These are phyloP conservation scores for Tetrapisispora pingtungensis DNA, from an alignment of 805 yeast species.

Conservation along the genomic window DNA sequence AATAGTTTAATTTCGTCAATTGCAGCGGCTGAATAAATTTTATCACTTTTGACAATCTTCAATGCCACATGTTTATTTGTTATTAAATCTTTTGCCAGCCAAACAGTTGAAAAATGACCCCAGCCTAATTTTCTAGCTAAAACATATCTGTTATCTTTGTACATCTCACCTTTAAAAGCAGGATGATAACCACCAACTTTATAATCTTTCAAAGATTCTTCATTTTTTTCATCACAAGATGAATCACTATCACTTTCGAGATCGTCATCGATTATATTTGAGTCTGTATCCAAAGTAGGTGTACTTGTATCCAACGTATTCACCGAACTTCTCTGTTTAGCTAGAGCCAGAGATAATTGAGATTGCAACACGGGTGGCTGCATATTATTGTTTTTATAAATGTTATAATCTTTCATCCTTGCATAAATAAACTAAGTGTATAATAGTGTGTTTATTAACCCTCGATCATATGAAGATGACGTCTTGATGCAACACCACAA, in stretches of 20 bases:
- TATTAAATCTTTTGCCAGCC: conserved; percentile 62
- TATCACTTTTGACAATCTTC: conserved; percentile 86
- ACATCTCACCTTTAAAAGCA: conserved; percentile 76
- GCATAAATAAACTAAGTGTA: too few relatives aligned
- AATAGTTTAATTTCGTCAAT: conserved; percentile 82
- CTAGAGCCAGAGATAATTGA: neutral
- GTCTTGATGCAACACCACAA: too few relatives aligned
- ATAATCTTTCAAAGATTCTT: conserved; percentile 81
- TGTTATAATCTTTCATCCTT: conserved; percentile 1
- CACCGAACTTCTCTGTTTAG: neutral
- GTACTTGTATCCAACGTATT: too few relatives aligned
- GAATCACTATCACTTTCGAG: conserved; percentile 30
- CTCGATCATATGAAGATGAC: too few relatives aligned
- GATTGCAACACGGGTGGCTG: neutral
- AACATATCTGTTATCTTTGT: conserved; percentile 64
- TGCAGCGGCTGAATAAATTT: conserved; percentile 88
- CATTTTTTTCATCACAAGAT: conserved; percentile 43
- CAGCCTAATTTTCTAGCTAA: conserved; percentile 89
- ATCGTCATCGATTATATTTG: too few relatives aligned
- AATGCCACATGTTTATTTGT: conserved; percentile 74
- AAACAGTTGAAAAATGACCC: conserved; percentile 97
- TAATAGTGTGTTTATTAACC: too few relatives aligned
- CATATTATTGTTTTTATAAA: neutral
- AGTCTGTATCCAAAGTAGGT: too few relatives aligned
- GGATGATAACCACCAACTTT: conserved; percentile 95